Evolutionary conservation across 1,284 basidiomycete genomes (phyloP).

Genomic region (Amylostereum areolatum): DNA sequence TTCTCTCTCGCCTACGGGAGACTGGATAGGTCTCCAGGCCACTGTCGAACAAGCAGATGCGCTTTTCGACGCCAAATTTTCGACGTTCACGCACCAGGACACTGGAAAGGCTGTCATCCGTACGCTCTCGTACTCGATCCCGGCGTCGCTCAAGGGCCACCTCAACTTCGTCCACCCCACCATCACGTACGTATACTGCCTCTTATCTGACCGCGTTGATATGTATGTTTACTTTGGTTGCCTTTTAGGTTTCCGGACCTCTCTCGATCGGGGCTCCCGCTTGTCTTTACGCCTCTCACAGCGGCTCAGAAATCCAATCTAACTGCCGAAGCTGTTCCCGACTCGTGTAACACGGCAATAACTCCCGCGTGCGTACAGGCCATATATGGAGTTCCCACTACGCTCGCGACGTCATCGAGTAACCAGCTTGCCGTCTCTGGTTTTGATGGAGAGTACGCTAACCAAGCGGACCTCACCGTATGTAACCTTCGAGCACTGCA

Average conservation of each 20-base stretch:
- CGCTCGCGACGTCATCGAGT: constrained; percentile 11
- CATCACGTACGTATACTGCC: constrained; percentile 23
- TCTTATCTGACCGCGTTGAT: too few species aligned
- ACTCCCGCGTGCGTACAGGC: constrained; percentile 19
- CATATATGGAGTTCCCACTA: constrained; percentile 20
- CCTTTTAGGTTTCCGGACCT: too few species aligned
- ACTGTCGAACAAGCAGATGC: constrained; percentile 32
- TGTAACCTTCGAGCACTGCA: background rate
- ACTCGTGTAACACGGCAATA: constrained; percentile 5
- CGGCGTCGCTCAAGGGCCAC: constrained; percentile 28
- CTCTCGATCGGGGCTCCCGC: too few species aligned
- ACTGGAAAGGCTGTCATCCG: constrained; percentile 26
- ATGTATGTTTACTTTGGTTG: too few species aligned
- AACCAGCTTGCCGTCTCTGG: constrained; percentile 7
- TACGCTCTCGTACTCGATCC: constrained; percentile 37
- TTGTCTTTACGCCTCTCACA: background rate
- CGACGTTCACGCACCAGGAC: constrained; percentile 29
- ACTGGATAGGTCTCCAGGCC: constrained; percentile 34
- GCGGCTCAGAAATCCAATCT: constrained; percentile 5
- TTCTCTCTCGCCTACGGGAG: constrained; percentile 27
- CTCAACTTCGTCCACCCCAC: constrained; percentile 37
- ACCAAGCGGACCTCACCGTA: background rate
- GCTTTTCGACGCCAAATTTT: constrained; percentile 33
- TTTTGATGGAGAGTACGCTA: background rate
- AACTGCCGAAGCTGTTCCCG: background rate